Evolutionary conservation across 371 early-diverging fungal species (phyloP).

Genomic region (Apophysomyces variabilis): DNA sequence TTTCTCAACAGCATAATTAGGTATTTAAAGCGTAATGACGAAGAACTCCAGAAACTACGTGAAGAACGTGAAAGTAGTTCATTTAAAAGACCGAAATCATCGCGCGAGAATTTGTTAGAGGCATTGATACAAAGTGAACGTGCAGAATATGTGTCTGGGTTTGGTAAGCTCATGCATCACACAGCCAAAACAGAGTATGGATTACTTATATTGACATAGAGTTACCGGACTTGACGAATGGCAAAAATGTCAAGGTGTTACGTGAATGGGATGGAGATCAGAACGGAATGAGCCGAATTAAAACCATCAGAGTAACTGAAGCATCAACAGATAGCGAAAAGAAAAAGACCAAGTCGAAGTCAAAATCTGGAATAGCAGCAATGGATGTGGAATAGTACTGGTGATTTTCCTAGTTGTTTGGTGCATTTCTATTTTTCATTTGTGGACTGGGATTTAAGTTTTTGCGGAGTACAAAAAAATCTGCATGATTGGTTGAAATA

Average conservation of each 20-base stretch:
- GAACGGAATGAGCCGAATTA: slow-evolving; percentile 50
- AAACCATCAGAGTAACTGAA: slow-evolving; percentile 1
- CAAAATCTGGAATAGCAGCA: slow-evolving; percentile 1
- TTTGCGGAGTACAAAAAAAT: too few relatives aligned
- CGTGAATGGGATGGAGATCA: slow-evolving; percentile 68
- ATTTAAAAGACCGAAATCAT: slow-evolving; percentile 50
- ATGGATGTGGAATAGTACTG: background rate
- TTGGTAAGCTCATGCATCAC: slow-evolving; percentile 49
- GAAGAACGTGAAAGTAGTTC: slow-evolving; percentile 46
- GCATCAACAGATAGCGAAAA: background rate
- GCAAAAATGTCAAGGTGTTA: slow-evolving; percentile 54
- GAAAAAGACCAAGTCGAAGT: background rate
- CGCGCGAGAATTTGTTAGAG: slow-evolving; percentile 53
- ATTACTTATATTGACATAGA: slow-evolving; percentile 34
- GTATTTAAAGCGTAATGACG: slow-evolving; percentile 55
- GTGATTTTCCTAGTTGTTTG: too few relatives aligned
- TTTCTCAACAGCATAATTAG: slow-evolving; percentile 12
- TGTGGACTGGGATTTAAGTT: too few relatives aligned
- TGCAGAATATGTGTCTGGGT: slow-evolving; percentile 61
- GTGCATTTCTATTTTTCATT: too few relatives aligned
- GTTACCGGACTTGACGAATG: slow-evolving; percentile 62
- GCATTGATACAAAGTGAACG: slow-evolving; percentile 50
- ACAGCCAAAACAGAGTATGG: background rate
- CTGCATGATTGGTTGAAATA: too few relatives aligned
- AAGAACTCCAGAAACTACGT: slow-evolving; percentile 54